Percentiles rank a stretch among this genome's conserved stretches.
Evolutionary conservation across 1,284 basidiomycete genomes (phyloP).

Genomic region (Ustilago cynodontis): DNA sequence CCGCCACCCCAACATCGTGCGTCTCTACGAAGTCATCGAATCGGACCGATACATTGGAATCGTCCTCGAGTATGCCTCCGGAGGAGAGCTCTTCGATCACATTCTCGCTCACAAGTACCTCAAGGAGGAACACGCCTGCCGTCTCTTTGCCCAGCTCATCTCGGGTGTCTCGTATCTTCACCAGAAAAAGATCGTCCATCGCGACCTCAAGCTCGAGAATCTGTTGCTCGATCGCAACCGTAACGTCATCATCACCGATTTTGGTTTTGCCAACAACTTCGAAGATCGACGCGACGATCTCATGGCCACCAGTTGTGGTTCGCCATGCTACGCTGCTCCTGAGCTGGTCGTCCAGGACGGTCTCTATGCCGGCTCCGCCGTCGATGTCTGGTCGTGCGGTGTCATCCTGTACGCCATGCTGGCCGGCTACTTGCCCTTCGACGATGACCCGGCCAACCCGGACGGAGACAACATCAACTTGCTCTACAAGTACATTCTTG

Average conservation of each 20-base stretch:
- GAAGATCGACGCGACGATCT: constrained; percentile 83
- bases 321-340: constrained; percentile 97
- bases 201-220: constrained; percentile 99
- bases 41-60: constrained; percentile 99
- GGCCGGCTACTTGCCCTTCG: constrained; percentile 98
- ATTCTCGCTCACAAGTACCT: constrained; percentile 98
- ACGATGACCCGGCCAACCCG: constrained; percentile 98
- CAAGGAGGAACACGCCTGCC: constrained; percentile 92
- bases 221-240: constrained; percentile 94
- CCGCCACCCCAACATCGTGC: constrained; percentile 98
- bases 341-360: constrained; percentile 99
- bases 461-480: constrained; percentile 99
- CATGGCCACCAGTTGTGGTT: constrained; percentile 98
- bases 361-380: constrained; percentile 95
- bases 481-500: constrained; percentile 98
- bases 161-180: constrained; percentile 99
- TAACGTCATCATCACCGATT: constrained; percentile 99
- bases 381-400: constrained; percentile 99
- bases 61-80: constrained; percentile 95
- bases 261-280: constrained; percentile 98
- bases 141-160: constrained; percentile 97
- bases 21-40: constrained; percentile 98
- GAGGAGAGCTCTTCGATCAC: constrained; percentile 97
- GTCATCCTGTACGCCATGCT: constrained; percentile 99
- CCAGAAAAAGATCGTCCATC: constrained; percentile 98